Percentiles rank a stretch among this genome's conserved stretches.
Conservation (phyloP, 2,329 filamentous ascomycete species). For the Arthrobotrys entomopaga region DNA sequence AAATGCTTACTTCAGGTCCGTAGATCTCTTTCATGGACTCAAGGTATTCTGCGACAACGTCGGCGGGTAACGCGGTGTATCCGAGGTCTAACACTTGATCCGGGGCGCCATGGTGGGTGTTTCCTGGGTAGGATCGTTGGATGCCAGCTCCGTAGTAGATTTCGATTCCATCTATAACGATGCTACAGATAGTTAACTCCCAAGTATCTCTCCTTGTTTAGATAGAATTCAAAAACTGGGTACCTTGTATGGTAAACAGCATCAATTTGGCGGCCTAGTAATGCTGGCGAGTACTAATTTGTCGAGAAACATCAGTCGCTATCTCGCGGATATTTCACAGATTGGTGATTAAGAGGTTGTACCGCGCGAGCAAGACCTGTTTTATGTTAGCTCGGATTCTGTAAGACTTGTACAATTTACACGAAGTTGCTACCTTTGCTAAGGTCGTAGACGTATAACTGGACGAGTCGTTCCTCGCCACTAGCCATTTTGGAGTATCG, state of each 20-base stretch:
- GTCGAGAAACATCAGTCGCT: constrained; percentile 56
- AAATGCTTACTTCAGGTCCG: constrained; percentile 72
- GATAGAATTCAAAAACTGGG: neutral
- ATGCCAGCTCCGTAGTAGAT: constrained; percentile 79
- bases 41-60: constrained; percentile 86
- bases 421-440: constrained; percentile 66
- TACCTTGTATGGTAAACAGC: constrained; percentile 91
- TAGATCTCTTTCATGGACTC: constrained; percentile 85
- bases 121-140: constrained; percentile 80
- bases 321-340: neutral
- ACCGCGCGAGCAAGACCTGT: constrained; percentile 48
- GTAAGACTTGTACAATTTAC: constrained; percentile 63
- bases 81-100: constrained; percentile 81
- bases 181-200: constrained; percentile 58
- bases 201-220: neutral
- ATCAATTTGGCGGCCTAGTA: constrained; percentile 79
- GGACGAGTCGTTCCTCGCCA: constrained; percentile 64
- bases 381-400: constrained; percentile 8
- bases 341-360: neutral
- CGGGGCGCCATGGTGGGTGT: constrained; percentile 85
- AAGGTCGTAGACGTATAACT: constrained; percentile 81
- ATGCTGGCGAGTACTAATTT: constrained; percentile 67
- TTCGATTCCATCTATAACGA: constrained; percentile 84
- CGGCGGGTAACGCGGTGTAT: constrained; percentile 78
- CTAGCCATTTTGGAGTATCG: constrained; percentile 27